Evolutionary conservation across 305 asterid genomes (phyloP).

Genomic region (Fraxinus platypoda): DNA sequence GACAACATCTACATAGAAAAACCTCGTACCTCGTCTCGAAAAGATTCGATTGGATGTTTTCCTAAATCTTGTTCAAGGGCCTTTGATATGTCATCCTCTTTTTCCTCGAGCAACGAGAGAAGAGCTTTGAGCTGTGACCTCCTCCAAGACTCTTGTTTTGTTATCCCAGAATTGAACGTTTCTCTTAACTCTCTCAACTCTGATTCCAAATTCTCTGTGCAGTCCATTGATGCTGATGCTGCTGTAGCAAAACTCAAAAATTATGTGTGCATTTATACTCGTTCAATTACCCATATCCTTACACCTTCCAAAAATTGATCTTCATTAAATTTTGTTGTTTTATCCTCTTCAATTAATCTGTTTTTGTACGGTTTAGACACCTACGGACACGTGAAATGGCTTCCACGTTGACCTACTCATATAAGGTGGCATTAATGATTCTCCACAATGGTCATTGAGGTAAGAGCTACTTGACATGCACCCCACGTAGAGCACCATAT

Average conservation of each 20-base stretch:
- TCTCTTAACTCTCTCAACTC: constrained; percentile 44
- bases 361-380: neutral
- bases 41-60: constrained; percentile 64
- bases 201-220: constrained; percentile 17
- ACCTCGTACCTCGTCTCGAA: constrained; percentile 61
- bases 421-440: too few relatives aligned
- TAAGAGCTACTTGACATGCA: too few relatives aligned
- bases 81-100: constrained; percentile 43
- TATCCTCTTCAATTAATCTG: neutral
- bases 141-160: constrained; percentile 72
- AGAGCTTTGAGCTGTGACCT: constrained; percentile 49
- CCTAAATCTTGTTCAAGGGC: constrained; percentile 71
- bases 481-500: too few relatives aligned
- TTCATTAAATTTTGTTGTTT: neutral
- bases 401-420: neutral
- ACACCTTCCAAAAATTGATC: neutral
- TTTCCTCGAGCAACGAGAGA: constrained; percentile 39
- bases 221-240: constrained; percentile 15
- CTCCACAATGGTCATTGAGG: too few relatives aligned
- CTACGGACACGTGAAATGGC: neutral
- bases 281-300: neutral
- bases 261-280: neutral
- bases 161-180: constrained; percentile 54
- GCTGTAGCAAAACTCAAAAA: neutral
- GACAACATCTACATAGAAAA: neutral